A percentile compares a stretch with the other conserved stretches of the same genome.
Conservation (phyloP, 1,139 yeast genomes). For the Blastobotrys indianensis region DNA sequence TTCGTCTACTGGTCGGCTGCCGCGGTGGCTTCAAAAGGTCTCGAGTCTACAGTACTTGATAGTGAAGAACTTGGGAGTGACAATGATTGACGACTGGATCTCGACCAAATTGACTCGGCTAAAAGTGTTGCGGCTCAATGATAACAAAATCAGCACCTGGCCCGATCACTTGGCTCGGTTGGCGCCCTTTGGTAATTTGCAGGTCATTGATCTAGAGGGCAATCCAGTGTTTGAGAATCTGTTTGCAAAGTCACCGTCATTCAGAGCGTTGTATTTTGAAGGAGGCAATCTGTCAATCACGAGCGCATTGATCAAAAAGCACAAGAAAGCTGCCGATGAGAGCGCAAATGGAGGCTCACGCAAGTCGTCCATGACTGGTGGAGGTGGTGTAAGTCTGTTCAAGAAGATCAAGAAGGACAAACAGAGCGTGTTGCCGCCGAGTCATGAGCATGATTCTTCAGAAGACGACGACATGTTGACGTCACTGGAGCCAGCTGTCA, state of each 20-base stretch:
- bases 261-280: slow-evolving; percentile 18
- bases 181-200: slow-evolving; percentile 21
- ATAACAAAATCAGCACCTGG: slow-evolving; percentile 30
- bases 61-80: slow-evolving; percentile 25
- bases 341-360: slow-evolving; percentile 1
- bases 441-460: slow-evolving; percentile 18
- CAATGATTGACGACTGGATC: slow-evolving; percentile 31
- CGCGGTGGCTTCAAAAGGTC: slow-evolving; percentile 27
- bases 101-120: slow-evolving; percentile 23
- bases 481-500: slow-evolving; percentile 21
- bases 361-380: slow-evolving; percentile 3
- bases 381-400: slow-evolving; percentile 12
- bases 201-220: slow-evolving; percentile 29
- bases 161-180: slow-evolving; percentile 28
- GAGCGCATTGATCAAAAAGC: slow-evolving; percentile 8
- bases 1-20: slow-evolving; percentile 28
- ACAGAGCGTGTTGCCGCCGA: background rate
- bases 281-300: slow-evolving; percentile 12
- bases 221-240: slow-evolving; percentile 29
- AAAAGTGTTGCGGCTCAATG: slow-evolving; percentile 23
- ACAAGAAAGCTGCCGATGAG: slow-evolving; percentile 13
- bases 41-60: slow-evolving; percentile 24
- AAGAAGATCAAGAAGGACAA: slow-evolving; percentile 10
- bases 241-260: slow-evolving; percentile 19
- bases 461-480: slow-evolving; percentile 26